Conservation (phyloP, 768 basidiomycete species). For the Tricholoma terreum region DNA sequence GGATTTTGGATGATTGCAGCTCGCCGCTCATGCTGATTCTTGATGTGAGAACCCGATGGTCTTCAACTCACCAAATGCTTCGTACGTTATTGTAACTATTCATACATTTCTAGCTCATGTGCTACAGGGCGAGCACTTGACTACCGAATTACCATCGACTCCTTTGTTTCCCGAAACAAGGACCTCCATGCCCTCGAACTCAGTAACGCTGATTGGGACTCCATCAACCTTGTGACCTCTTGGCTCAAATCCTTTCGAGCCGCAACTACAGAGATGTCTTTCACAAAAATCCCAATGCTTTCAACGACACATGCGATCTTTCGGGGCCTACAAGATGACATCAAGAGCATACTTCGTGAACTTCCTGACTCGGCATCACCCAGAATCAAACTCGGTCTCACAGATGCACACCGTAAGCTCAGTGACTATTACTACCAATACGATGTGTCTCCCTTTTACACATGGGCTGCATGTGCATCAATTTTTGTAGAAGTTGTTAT, state of each 20-base stretch:
- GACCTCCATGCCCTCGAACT: no score
- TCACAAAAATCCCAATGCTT: constrained; percentile 29
- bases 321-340: constrained; percentile 28
- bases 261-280: constrained; percentile 32
- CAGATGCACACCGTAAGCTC: constrained; percentile 28
- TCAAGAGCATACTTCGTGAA: constrained; percentile 14
- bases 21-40: constrained; percentile 24
- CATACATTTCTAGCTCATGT: background rate
- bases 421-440: constrained; percentile 29
- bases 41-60: constrained; percentile 27
- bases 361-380: constrained; percentile 17
- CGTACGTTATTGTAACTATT: constrained; percentile 9
- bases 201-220: constrained; percentile 16
- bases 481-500: background rate
- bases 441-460: constrained; percentile 30
- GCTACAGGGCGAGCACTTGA: constrained; percentile 18
- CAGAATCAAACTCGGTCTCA: constrained; percentile 19
- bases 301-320: constrained; percentile 32
- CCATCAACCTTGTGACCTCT: constrained; percentile 10
- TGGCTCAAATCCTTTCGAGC: constrained; percentile 22
- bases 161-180: background rate
- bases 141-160: constrained; percentile 10
- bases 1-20: background rate
- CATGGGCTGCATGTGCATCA: constrained; percentile 26
- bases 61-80: constrained; percentile 30